Base-by-base conservation (phyloP, 2,329 filamentous ascomycete genomes). In the Lizonia empirigonia region DNA sequence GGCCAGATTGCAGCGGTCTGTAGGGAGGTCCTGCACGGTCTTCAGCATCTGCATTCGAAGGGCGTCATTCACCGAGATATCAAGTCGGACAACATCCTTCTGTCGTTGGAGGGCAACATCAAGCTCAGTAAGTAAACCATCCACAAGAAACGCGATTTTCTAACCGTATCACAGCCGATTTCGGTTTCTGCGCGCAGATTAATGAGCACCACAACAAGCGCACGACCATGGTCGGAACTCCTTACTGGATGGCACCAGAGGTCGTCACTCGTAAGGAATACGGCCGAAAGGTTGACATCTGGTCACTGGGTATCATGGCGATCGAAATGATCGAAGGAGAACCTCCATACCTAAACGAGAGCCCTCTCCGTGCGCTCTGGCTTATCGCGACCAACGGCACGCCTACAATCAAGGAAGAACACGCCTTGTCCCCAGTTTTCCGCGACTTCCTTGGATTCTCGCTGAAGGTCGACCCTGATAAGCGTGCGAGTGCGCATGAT, bases 301-400 rank as follows among this genome's bases (percentile, higher is more conserved):
- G 94, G 94, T 96, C 90, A 52, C 79, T 99, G 35, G 94, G 94
- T 52, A 99, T 99, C 77, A 97, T 99, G 94, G 91, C 94, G 7
- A 97, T 99, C 67, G 94, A 99, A 76, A 99, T 99, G 94, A 96
- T 99, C 60, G 94, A 97, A 77, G 94, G 93, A 71, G 94, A 97
- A 74, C 94, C 94, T 10, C 94, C 94, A 19, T 99, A 97, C 71
- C 81, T 99, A 52, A 97, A 92, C 30, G 94, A 99, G 74, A 95
- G 91, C 29, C 94, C 94, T 5, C 81, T 99, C 19, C 86, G 93
- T 54, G 94, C 94, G 1, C 81, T 99, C 29, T 99, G 94, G 82
- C 78, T 99, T 64, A 99, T 99, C 72, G 94, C 94, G 45, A 97
- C 94, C 26, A 96, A 96, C 69, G 94, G 94, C 38, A 97, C 94